Evolutionary conservation across 2,329 filamentous ascomycete genomes (phyloP).

Genomic region (Hirsutella minnesotensis): DNA sequence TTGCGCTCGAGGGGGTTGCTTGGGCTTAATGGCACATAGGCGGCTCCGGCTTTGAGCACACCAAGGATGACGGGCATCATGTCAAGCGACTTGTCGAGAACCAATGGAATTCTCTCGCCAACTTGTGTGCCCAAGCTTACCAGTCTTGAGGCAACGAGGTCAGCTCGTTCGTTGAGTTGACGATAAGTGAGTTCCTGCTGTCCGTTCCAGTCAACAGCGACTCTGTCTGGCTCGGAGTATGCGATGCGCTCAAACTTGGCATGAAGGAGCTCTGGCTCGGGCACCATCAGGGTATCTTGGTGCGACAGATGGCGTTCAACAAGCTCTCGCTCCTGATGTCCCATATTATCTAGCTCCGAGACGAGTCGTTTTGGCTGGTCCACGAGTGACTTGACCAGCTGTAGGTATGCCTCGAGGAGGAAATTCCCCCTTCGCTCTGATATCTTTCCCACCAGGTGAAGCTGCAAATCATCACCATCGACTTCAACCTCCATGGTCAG

Average conservation of each 20-base stretch:
- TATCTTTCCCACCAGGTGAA: neutral
- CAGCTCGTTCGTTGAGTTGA: neutral
- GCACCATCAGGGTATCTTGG: neutral
- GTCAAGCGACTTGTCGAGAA: constrained; percentile 6
- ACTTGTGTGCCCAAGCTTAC: neutral
- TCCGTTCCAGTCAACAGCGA: neutral
- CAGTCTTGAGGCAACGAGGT: neutral
- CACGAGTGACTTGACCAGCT: neutral
- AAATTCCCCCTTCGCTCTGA: neutral
- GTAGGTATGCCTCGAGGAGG: neutral
- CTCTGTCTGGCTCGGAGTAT: neutral
- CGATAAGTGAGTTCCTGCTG: neutral
- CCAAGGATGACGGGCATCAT: constrained; percentile 10
- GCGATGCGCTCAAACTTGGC: constrained; percentile 4
- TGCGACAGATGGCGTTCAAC: neutral
- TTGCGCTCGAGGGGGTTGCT: constrained; percentile 10
- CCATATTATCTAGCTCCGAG: neutral
- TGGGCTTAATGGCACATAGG: constrained; percentile 11
- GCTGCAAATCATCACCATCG: neutral
- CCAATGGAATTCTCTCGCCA: neutral
- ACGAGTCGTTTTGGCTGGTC: neutral
- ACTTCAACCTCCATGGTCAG: neutral
- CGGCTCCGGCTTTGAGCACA: constrained; percentile 8
- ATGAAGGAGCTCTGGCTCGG: constrained; percentile 4
- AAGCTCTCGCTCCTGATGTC: neutral